Evolutionary conservation across 1,139 yeast species (phyloP).

Genomic region (Debaryomycetaceae sp.): DNA sequence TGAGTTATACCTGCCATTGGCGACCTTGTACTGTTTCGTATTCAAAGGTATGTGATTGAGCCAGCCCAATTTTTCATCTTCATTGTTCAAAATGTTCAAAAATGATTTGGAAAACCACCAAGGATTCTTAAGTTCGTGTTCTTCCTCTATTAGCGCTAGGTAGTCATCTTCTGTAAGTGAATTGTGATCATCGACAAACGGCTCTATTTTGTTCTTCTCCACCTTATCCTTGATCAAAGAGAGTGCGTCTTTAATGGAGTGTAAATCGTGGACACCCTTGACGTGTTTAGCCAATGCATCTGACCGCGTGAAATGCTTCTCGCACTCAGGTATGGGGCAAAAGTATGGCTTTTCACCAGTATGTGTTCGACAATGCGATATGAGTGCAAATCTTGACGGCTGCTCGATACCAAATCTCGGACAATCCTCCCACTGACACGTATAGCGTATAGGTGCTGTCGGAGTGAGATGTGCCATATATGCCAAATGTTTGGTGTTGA

Average conservation of each 20-base stretch:
- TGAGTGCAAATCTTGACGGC: constrained; percentile 57
- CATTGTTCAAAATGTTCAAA: constrained; percentile 18
- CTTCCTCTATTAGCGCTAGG: constrained; percentile 26
- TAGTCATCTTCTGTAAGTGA: constrained; percentile 27
- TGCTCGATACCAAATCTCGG: constrained; percentile 51
- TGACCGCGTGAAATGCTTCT: constrained; percentile 53
- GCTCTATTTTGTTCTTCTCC: constrained; percentile 19
- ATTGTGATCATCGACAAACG: constrained; percentile 15
- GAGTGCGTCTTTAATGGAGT: constrained; percentile 35
- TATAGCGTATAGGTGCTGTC: constrained; percentile 34
- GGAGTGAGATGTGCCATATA: constrained; percentile 18
- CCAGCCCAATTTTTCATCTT: constrained; percentile 8
- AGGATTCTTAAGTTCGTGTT: constrained; percentile 34
- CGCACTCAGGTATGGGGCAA: constrained; percentile 71
- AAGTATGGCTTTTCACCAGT: constrained; percentile 66
- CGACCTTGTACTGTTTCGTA: constrained; percentile 33
- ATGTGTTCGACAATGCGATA: constrained; percentile 62
- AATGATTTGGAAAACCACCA: constrained; percentile 43
- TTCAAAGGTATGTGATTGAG: constrained; percentile 30
- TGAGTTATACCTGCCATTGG: constrained; percentile 28
- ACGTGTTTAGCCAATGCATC: constrained; percentile 66
- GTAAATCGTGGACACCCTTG: constrained; percentile 57
- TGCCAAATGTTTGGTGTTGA: constrained; percentile 28
- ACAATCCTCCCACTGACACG: constrained; percentile 66
- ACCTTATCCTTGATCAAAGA: constrained; percentile 22